Percentiles rank a stretch among this genome's conserved stretches.
phyloP scores from a whole-genome alignment of 2,329 filamentous ascomycete species.

The Colletotrichum sp. region DNA sequence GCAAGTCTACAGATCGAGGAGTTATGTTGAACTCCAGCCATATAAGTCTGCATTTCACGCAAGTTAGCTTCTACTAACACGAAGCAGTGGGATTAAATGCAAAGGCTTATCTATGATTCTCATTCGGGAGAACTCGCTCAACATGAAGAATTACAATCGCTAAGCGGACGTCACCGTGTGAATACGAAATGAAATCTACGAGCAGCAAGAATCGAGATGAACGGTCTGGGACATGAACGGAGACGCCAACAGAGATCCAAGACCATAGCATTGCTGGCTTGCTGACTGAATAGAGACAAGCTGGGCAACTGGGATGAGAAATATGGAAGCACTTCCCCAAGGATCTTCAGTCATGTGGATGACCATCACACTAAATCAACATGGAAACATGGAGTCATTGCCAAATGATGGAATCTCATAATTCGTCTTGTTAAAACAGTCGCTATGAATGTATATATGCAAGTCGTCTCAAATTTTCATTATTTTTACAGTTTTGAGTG shows the following conservation, averaged over 20 bases:
- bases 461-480: not conserved
- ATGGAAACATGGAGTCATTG: not conserved
- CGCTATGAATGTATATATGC: constrained; percentile 15
- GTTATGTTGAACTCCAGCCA: not conserved
- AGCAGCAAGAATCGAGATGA: not conserved
- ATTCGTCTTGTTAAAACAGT: not conserved
- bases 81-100: too few relatives aligned
- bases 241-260: not conserved
- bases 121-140: not conserved
- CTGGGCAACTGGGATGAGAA: not conserved
- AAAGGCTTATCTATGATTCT: not conserved
- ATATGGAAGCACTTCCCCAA: not conserved
- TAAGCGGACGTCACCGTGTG: not conserved
- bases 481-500: constrained; percentile 31
- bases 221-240: not conserved
- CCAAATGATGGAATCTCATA: not conserved
- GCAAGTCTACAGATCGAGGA: not conserved
- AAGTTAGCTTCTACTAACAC: too few relatives aligned
- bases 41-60: not conserved
- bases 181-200: not conserved
- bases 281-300: not conserved
- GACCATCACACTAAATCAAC: not conserved
- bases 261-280: not conserved
- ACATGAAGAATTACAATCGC: not conserved
- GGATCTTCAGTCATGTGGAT: not conserved